These are phyloP conservation scores for Pinus tabuliformis DNA, from an alignment of 75 land plant genomes.

Conservation along the genomic window DNA sequence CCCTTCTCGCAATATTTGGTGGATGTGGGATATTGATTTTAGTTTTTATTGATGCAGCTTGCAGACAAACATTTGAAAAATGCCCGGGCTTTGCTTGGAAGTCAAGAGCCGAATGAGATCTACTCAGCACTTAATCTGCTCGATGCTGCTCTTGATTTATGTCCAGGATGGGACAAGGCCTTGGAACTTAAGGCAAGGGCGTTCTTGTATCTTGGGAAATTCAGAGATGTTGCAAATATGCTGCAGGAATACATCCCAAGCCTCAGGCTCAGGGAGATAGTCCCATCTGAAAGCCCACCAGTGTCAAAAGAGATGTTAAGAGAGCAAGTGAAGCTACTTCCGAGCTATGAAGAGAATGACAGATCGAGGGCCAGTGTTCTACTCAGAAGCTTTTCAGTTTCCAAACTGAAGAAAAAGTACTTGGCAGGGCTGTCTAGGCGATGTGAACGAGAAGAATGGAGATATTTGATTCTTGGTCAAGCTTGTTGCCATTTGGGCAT, in stretches of 20 bases:
- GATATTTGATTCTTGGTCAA: constrained; percentile 61
- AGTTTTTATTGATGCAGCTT: constrained; percentile 2
- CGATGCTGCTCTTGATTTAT: constrained; percentile 63
- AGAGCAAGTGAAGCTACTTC: constrained; percentile 36
- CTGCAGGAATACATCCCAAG: constrained; percentile 76
- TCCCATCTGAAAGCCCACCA: background rate
- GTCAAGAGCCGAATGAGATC: constrained; percentile 25
- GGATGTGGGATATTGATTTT: background rate
- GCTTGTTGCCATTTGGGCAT: constrained; percentile 78
- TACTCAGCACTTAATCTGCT: constrained; percentile 46
- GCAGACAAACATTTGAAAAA: constrained; percentile 51
- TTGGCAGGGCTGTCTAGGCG: constrained; percentile 33
- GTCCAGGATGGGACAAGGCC: constrained; percentile 51
- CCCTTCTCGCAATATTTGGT: background rate
- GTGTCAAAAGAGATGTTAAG: background rate
- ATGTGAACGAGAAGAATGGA: constrained; percentile 62
- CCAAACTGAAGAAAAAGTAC: constrained; percentile 57
- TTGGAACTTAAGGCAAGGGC: constrained; percentile 72
- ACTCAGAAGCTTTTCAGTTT: constrained; percentile 68
- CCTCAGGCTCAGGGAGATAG: constrained; percentile 12
- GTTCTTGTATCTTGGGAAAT: constrained; percentile 54
- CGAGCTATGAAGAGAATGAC: background rate
- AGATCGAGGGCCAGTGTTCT: background rate
- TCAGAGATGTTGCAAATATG: constrained; percentile 78
- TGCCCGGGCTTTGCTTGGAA: constrained; percentile 48